phyloP scores from a whole-genome alignment of 1,284 basidiomycete species.

The Retiboletus fuscus region DNA sequence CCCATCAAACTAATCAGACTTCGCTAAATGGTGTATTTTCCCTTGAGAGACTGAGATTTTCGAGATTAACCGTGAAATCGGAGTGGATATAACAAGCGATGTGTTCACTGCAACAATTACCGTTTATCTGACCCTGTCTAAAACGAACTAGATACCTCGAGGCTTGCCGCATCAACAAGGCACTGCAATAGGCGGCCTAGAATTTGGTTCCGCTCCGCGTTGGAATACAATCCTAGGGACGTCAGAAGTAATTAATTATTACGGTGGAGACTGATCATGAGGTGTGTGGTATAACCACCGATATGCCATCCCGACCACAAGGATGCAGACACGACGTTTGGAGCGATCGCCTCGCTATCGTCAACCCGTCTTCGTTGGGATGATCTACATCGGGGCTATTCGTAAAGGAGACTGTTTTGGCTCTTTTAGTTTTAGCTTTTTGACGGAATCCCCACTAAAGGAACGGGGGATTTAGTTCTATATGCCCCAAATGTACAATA shows the following conservation, averaged over 20 bases:
- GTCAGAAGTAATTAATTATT: constrained; percentile 15
- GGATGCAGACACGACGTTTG: constrained; percentile 30
- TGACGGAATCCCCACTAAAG: constrained; percentile 40
- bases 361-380: constrained; percentile 37
- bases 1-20: constrained; percentile 41
- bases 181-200: constrained; percentile 21
- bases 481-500: constrained; percentile 38
- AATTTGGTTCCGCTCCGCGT: constrained; percentile 32
- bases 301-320: constrained; percentile 42
- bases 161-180: constrained; percentile 16
- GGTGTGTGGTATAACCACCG: constrained; percentile 32
- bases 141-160: constrained; percentile 18
- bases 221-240: constrained; percentile 13
- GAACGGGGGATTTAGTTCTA: constrained; percentile 34
- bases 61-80: constrained; percentile 43
- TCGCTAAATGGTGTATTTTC: constrained; percentile 35
- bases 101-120: constrained; percentile 9
- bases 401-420: constrained; percentile 46
- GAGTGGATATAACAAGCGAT: constrained; percentile 26
- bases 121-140: constrained; percentile 11
- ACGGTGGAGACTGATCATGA: constrained; percentile 20
- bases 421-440: constrained; percentile 52
- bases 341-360: constrained; percentile 35
- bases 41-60: constrained; percentile 38
- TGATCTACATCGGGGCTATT: constrained; percentile 34